Percentiles rank a stretch among this genome's conserved stretches.
phyloP scores from a whole-genome alignment of 78 protist species.

The Emiliania huxleyi region DNA sequence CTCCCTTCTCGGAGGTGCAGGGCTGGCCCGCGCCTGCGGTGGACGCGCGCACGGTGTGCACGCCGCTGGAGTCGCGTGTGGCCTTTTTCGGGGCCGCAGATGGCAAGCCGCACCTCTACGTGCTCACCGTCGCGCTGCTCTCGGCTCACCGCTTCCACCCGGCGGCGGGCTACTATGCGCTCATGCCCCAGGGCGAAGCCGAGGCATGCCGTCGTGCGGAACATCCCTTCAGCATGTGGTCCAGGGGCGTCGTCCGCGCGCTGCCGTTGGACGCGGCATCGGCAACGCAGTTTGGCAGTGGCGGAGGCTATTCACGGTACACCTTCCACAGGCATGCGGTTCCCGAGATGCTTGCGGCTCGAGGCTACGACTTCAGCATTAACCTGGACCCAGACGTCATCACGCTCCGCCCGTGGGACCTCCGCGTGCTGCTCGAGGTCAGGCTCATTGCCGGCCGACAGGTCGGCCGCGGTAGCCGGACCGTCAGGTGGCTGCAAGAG shows the following conservation, averaged over 20 bases:
- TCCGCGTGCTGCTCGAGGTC: background rate
- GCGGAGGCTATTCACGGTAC: background rate
- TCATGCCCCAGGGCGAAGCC: background rate
- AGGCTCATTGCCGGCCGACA: background rate
- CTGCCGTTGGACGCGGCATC: background rate
- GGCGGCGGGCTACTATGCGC: background rate
- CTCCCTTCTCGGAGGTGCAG: too few species aligned
- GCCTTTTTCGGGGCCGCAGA: background rate
- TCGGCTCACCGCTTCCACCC: conserved; percentile 6
- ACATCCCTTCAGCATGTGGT: too few species aligned
- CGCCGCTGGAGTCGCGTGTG: background rate
- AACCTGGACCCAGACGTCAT: background rate
- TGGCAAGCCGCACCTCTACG: background rate
- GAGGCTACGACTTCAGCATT: background rate
- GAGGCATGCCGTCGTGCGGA: too few species aligned
- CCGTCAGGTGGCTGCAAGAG: background rate
- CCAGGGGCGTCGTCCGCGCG: background rate
- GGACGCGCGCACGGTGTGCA: too few species aligned
- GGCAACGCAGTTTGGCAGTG: background rate
- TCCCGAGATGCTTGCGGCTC: background rate
- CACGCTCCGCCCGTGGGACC: background rate
- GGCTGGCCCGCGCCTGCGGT: too few species aligned
- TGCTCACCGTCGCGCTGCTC: background rate
- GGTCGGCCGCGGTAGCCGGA: background rate
- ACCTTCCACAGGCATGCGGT: background rate